Conservation (phyloP, 2,329 filamentous ascomycete genomes). For the Epichloe gansuensis region DNA sequence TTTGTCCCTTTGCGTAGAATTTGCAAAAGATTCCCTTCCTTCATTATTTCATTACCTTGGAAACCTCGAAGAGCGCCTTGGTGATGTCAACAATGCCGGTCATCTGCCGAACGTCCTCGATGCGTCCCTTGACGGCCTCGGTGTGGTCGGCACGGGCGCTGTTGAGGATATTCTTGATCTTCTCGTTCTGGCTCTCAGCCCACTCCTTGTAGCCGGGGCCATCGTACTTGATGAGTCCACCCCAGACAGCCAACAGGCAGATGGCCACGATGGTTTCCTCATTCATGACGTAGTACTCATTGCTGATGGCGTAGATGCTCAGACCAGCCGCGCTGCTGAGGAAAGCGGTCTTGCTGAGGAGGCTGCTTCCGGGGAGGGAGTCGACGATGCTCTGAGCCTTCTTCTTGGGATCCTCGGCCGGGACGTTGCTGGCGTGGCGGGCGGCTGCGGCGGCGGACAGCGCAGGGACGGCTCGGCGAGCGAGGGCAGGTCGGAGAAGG, state of each 20-base stretch:
- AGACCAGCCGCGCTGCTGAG: constrained; percentile 85
- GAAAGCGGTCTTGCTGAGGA: constrained; percentile 93
- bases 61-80: constrained; percentile 93
- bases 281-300: constrained; percentile 99
- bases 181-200: constrained; percentile 77
- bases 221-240: constrained; percentile 80
- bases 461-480: constrained; percentile 62
- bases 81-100: constrained; percentile 89
- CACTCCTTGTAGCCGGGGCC: constrained; percentile 87
- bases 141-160: constrained; percentile 89
- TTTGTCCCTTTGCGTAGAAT: neutral
- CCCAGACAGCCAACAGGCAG: constrained; percentile 88
- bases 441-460: constrained; percentile 54
- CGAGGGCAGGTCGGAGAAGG: constrained; percentile 73
- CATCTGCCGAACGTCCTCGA: constrained; percentile 90
- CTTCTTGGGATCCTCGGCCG: constrained; percentile 81
- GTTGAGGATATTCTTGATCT: constrained; percentile 93
- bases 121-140: constrained; percentile 85
- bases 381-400: constrained; percentile 95
- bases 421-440: constrained; percentile 64
- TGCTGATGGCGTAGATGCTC: constrained; percentile 91
- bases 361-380: constrained; percentile 77
- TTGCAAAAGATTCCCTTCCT: no score
- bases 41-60: constrained; percentile 54
- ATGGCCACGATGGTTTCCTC: constrained; percentile 94